Evolutionary conservation across 2,329 filamentous ascomycete genomes (phyloP).

Genomic region (Paraconiothyrium sp.): DNA sequence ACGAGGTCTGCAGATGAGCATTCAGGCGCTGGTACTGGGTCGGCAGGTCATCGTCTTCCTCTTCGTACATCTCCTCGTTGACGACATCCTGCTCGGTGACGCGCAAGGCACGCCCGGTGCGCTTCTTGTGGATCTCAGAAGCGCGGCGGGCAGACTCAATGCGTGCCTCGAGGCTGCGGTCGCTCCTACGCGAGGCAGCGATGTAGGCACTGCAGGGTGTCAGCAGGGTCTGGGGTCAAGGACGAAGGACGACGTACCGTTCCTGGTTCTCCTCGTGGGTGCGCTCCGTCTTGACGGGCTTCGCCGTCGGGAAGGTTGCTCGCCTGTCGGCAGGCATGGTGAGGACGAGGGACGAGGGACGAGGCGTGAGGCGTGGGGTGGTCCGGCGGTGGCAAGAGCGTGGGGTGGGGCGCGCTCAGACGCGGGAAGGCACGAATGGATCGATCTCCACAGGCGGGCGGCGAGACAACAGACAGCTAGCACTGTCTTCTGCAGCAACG

Average conservation of each 20-base stretch:
- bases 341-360: not conserved
- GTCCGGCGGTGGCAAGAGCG: slow-evolving; percentile 25
- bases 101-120: slow-evolving; percentile 82
- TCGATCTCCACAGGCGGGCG: not conserved
- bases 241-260: slow-evolving; percentile 53
- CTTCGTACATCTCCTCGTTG: slow-evolving; percentile 96
- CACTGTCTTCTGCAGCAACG: not conserved
- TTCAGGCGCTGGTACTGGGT: slow-evolving; percentile 72
- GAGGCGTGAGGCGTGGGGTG: slow-evolving; percentile 1
- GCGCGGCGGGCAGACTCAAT: slow-evolving; percentile 87
- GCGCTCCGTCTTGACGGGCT: slow-evolving; percentile 71
- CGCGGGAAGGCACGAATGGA: slow-evolving; percentile 9
- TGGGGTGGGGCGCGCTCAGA: slow-evolving; percentile 24
- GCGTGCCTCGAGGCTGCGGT: slow-evolving; percentile 86
- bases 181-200: slow-evolving; percentile 85
- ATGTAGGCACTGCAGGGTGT: slow-evolving; percentile 76
- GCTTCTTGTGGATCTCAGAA: slow-evolving; percentile 88
- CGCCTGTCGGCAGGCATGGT: slow-evolving; percentile 54
- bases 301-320: slow-evolving; percentile 41
- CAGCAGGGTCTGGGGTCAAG: not conserved
- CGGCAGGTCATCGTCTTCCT: slow-evolving; percentile 84
- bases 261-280: slow-evolving; percentile 86
- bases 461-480: not conserved
- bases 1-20: slow-evolving; percentile 68
- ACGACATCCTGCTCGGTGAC: slow-evolving; percentile 87